Conservation (phyloP, 305 asterid species). For the Fraxinus paxiana region DNA sequence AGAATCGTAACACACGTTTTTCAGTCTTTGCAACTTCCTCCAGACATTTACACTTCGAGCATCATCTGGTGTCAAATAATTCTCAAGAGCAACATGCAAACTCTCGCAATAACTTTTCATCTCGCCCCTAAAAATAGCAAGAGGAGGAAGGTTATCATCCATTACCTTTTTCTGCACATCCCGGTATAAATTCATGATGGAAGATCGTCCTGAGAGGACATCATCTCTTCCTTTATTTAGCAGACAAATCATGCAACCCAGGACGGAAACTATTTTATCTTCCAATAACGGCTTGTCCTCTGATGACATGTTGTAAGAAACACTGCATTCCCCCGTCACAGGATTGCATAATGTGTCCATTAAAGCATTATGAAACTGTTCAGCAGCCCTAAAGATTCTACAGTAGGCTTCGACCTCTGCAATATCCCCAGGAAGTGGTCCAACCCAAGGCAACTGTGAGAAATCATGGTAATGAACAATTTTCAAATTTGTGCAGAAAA, state of each 20-base stretch:
- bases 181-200: conserved; percentile 56
- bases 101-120: conserved; percentile 97
- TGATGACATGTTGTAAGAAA: conserved; percentile 68
- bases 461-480: conserved; percentile 46
- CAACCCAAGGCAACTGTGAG: conserved; percentile 64
- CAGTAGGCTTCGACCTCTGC: conserved; percentile 98
- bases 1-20: conserved; percentile 82
- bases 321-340: conserved; percentile 80
- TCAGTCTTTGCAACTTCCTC: conserved; percentile 71
- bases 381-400: conserved; percentile 91
- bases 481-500: conserved; percentile 35
- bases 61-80: conserved; percentile 75
- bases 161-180: conserved; percentile 46
- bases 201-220: conserved; percentile 76
- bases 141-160: conserved; percentile 77
- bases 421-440: conserved; percentile 97
- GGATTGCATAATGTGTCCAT: conserved; percentile 94
- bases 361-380: conserved; percentile 75
- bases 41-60: conserved; percentile 68
- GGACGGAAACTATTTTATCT: conserved; percentile 86
- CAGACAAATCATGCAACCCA: conserved; percentile 96
- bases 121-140: conserved; percentile 83
- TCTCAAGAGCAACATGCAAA: conserved; percentile 84
- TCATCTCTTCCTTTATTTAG: conserved; percentile 92
- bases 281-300: conserved; percentile 78